A percentile compares a stretch with the other conserved stretches of the same genome.
These are phyloP conservation scores for Candida parachauliodes DNA, from an alignment of 805 yeast genomes.

Conservation along the genomic window DNA sequence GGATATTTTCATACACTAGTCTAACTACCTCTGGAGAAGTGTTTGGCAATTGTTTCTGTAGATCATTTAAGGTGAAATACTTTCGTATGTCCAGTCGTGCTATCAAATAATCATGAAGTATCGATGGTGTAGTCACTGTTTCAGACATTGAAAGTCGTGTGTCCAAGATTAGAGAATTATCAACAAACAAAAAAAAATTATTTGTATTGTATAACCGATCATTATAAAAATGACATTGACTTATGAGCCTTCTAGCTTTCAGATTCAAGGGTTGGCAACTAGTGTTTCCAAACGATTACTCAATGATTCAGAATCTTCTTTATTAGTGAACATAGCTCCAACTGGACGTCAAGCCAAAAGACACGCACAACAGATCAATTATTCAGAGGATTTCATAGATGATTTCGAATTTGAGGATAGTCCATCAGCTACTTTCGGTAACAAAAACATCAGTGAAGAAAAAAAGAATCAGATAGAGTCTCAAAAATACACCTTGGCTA, in stretches of 20 bases:
- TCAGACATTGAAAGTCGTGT: conserved; percentile 1
- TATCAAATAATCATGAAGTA: conserved; percentile 18
- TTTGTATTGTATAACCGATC: background rate
- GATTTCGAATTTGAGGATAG: conserved; percentile 39
- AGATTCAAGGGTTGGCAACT: conserved; percentile 68
- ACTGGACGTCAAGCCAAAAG: conserved; percentile 78
- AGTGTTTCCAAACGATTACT: conserved; percentile 65
- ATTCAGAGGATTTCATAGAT: conserved; percentile 68
- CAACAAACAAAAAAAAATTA: conserved; percentile 5
- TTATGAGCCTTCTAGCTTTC: conserved; percentile 9
- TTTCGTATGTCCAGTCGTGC: conserved; percentile 15
- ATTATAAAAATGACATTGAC: conserved; percentile 6
- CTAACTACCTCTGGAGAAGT: conserved; percentile 4
- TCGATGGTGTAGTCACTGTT: conserved; percentile 12
- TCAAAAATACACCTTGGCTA: conserved; percentile 24
- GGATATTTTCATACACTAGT: conserved; percentile 8
- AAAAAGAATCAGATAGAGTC: conserved; percentile 13
- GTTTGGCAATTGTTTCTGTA: conserved; percentile 11
- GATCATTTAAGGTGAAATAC: conserved; percentile 17
- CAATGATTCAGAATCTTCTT: conserved; percentile 67
- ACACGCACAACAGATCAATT: conserved; percentile 65
- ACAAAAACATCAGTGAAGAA: conserved; percentile 9
- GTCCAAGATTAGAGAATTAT: background rate
- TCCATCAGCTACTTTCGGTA: conserved; percentile 15
- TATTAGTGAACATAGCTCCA: conserved; percentile 63